Percentiles rank a stretch among this genome's conserved stretches.
phyloP scores from a whole-genome alignment of 495 filamentous ascomycete species.

The Penicillium egyptiacum region DNA sequence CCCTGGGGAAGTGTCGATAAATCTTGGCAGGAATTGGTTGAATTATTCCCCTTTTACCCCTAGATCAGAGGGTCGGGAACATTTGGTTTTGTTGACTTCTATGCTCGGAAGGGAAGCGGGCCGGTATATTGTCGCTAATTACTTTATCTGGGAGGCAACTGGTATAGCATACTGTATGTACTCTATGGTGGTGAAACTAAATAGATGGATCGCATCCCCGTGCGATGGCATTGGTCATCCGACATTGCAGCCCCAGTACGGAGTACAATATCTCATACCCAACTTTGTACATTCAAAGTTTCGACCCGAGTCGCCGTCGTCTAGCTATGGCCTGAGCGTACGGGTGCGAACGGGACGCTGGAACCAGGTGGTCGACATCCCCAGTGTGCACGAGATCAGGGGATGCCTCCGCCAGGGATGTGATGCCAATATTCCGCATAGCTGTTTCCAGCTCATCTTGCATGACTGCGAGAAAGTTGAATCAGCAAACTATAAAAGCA shows the following conservation, averaged over 20 bases:
- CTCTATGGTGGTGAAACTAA: not conserved
- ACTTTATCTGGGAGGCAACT: not conserved
- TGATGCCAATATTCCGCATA: constrained; percentile 77
- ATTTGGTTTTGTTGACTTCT: not conserved
- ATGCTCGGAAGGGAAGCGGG: not conserved
- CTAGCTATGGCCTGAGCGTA: constrained; percentile 52
- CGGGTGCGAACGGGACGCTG: constrained; percentile 57
- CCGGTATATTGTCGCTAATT: not conserved
- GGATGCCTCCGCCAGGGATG: constrained; percentile 65
- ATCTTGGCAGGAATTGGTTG: constrained; percentile 7
- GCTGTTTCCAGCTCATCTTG: constrained; percentile 75
- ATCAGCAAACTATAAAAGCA: constrained; percentile 14
- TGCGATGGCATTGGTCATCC: not conserved
- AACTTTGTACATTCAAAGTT: constrained; percentile 11
- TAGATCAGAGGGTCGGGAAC: not conserved
- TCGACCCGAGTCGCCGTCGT: constrained; percentile 19
- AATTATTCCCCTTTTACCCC: constrained; percentile 3
- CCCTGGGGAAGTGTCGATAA: not conserved
- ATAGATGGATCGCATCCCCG: not conserved
- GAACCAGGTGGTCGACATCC: constrained; percentile 69
- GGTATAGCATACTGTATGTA: not conserved
- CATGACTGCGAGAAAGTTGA: constrained; percentile 50
- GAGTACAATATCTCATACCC: not conserved
- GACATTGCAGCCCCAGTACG: not conserved
- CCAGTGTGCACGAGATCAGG: constrained; percentile 69